Evolutionary conservation across 139 green algal species (phyloP).

Genomic region (Chlorella sp.): DNA sequence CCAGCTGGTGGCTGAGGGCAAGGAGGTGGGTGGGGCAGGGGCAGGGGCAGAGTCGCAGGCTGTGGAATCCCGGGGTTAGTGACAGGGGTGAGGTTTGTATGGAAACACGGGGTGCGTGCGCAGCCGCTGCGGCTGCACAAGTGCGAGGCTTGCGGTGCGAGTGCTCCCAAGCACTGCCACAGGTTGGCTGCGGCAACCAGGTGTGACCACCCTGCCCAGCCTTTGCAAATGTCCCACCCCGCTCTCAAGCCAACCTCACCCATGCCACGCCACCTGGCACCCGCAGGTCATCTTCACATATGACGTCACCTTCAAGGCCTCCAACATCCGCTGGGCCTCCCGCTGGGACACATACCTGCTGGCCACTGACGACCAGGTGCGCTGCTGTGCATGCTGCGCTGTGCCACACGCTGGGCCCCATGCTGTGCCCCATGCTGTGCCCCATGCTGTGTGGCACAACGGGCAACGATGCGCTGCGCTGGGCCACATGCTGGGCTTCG

Average conservation of each 20-base stretch:
- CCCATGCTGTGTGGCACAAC: not conserved
- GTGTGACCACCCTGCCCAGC: not conserved
- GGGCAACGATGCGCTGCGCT: no score
- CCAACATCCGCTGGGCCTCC: constrained; percentile 94
- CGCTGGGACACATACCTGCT: constrained; percentile 99
- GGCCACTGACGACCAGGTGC: constrained; percentile 95
- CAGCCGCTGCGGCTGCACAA: not conserved
- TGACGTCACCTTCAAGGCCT: constrained; percentile 89
- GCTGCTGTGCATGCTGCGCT: constrained; percentile 50
- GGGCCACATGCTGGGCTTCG: no score
- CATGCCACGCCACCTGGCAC: not conserved
- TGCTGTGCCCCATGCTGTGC: no score
- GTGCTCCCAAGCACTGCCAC: not conserved
- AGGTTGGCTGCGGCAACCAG: not conserved
- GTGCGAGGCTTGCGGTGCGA: not conserved
- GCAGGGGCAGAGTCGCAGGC: no score
- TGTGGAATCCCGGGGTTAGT: no score
- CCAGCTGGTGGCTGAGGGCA: constrained; percentile 81
- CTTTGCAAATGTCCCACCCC: no score
- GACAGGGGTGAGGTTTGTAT: no score
- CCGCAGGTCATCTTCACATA: constrained; percentile 94
- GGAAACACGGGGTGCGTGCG: no score
- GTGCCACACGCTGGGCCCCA: no score
- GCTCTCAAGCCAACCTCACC: not conserved
- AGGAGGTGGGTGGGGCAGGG: constrained; percentile 64